These are phyloP conservation scores for Calocybe gangraenosa DNA, from an alignment of 768 basidiomycete genomes.

Conservation along the genomic window DNA sequence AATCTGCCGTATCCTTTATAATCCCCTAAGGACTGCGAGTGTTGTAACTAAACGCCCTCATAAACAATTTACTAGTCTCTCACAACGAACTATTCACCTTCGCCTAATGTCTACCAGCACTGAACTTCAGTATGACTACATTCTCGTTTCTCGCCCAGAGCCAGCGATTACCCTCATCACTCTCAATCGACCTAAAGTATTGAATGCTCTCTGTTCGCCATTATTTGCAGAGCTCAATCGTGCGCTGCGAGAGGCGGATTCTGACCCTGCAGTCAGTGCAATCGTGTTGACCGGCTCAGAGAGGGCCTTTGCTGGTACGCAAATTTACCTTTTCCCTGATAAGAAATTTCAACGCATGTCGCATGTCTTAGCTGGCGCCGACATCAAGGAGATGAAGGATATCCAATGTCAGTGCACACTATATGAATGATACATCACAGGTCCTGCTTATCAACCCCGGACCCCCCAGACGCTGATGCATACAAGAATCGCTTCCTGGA, in stretches of 20 bases:
- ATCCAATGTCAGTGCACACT: constrained; percentile 64
- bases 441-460: neutral
- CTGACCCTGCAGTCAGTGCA: constrained; percentile 69
- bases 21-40: constrained; percentile 11
- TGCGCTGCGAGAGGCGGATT: constrained; percentile 67
- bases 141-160: constrained; percentile 65
- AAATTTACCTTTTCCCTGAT: neutral
- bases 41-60: constrained; percentile 3
- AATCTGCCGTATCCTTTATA: constrained; percentile 18
- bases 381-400: constrained; percentile 99
- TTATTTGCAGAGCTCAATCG: constrained; percentile 80
- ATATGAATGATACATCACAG: neutral
- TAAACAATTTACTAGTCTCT: constrained; percentile 9
- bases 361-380: constrained; percentile 72
- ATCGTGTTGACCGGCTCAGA: constrained; percentile 92
- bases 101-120: constrained; percentile 45
- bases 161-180: constrained; percentile 75
- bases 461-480: constrained; percentile 66
- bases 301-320: constrained; percentile 87
- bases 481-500: constrained; percentile 84
- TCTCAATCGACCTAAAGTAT: constrained; percentile 83
- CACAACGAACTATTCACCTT: constrained; percentile 21
- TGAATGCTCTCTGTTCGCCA: constrained; percentile 83
- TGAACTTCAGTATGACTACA: constrained; percentile 48
- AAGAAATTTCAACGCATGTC: neutral